Conservation (phyloP, 1,284 basidiomycete species). For the Rhodotorula glutinis region DNA sequence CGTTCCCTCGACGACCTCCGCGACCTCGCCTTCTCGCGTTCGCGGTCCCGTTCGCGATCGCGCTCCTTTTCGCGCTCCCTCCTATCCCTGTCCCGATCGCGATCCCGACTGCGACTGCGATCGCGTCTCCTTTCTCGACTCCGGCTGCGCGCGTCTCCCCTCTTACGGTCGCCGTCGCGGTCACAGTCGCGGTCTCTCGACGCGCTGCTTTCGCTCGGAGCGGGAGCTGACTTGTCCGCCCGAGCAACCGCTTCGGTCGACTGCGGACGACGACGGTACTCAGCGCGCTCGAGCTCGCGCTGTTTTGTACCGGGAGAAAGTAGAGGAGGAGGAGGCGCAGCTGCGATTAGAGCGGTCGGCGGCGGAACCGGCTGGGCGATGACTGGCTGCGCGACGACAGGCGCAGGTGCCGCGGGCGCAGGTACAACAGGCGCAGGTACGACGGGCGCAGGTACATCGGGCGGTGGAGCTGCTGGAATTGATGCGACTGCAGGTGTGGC, state of each 20-base stretch:
- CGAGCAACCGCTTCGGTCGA: not conserved
- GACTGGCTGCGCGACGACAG: not conserved
- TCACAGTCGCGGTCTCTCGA: not conserved
- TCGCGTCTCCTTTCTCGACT: not conserved
- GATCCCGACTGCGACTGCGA: not conserved
- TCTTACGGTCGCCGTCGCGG: too few species aligned
- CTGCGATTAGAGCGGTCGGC: not conserved
- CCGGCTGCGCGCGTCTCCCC: not conserved
- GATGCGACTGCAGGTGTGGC: too few species aligned
- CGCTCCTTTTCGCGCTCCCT: constrained; percentile 7
- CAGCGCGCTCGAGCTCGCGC: constrained; percentile 13
- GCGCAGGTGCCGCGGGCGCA: not conserved
- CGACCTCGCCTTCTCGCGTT: not conserved
- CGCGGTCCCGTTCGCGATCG: constrained; percentile 1
- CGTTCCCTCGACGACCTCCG: not conserved
- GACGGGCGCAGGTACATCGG: not conserved
- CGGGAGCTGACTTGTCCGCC: too few species aligned
- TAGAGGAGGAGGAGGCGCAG: too few species aligned
- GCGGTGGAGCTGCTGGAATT: too few species aligned
- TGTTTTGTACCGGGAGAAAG: constrained; percentile 1
- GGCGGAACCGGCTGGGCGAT: too few species aligned
- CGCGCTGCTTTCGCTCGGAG: not conserved
- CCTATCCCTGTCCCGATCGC: not conserved
- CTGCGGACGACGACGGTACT: not conserved
- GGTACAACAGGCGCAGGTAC: not conserved